A percentile compares a stretch with the other conserved stretches of the same genome.
phyloP scores from a whole-genome alignment of 1,139 yeast genomes.

The Geotrichum bryndzae region DNA sequence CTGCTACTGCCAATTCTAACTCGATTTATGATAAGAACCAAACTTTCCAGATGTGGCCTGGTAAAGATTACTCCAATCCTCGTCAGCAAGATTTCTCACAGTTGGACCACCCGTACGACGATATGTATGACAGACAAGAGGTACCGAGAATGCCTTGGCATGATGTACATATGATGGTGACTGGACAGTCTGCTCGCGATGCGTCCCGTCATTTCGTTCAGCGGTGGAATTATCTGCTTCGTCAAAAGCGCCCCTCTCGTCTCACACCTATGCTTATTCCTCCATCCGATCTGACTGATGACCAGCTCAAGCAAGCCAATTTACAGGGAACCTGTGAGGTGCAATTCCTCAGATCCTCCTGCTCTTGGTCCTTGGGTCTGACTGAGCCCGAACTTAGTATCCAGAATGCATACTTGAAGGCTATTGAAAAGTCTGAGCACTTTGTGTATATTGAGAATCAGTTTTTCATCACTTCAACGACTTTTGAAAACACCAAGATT shows the following conservation, averaged over 20 bases:
- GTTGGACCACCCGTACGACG: conserved; percentile 80
- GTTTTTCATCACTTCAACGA: conserved; percentile 84
- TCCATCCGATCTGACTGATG: conserved; percentile 77
- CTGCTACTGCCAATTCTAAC: conserved; percentile 12
- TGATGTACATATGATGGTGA: conserved; percentile 92
- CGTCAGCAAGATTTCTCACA: conserved; percentile 80
- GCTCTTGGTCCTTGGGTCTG: conserved; percentile 89
- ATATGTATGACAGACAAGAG: conserved; percentile 77
- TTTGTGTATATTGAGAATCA: conserved; percentile 93
- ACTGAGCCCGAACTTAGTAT: conserved; percentile 82
- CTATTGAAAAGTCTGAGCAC: conserved; percentile 88
- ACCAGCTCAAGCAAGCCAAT: conserved; percentile 58
- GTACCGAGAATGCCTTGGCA: conserved; percentile 99
- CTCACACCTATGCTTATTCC: conserved; percentile 89
- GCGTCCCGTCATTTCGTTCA: conserved; percentile 91
- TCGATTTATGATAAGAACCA: conserved; percentile 10
- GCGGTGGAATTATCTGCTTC: conserved; percentile 88
- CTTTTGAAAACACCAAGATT: conserved; percentile 65
- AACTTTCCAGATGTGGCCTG: conserved; percentile 69
- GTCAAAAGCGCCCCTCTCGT: conserved; percentile 92
- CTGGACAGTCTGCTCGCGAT: conserved; percentile 96
- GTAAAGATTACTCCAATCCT: conserved; percentile 96
- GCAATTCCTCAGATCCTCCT: conserved; percentile 81
- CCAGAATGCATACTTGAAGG: conserved; percentile 83
- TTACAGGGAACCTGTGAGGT: conserved; percentile 86